phyloP scores from a whole-genome alignment of 495 filamentous ascomycete genomes.

The Amphirosellinia nigrospora region DNA sequence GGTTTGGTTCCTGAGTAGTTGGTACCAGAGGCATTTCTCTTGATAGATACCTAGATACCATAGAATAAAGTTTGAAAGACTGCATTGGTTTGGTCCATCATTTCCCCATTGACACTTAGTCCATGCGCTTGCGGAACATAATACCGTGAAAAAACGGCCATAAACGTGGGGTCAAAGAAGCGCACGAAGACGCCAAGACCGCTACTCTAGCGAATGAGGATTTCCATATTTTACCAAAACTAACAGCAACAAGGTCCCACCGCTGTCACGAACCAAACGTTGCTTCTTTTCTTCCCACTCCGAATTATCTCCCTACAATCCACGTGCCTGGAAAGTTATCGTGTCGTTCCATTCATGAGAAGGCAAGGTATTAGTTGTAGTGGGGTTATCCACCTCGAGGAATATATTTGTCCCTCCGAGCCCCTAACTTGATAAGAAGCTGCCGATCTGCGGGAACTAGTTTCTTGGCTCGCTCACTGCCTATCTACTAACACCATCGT shows the following conservation, averaged over 20 bases:
- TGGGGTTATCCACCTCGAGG: slow-evolving; percentile 37
- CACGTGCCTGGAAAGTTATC: slow-evolving; percentile 29
- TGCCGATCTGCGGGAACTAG: slow-evolving; percentile 29
- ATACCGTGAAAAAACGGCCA: background rate
- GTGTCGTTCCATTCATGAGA: slow-evolving; percentile 32
- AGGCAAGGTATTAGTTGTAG: slow-evolving; percentile 34
- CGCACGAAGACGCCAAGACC: background rate
- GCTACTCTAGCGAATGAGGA: background rate
- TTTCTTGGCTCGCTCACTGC: slow-evolving; percentile 8
- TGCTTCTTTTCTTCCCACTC: background rate
- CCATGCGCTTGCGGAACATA: background rate
- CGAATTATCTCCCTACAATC: background rate
- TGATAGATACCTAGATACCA: slow-evolving; percentile 12
- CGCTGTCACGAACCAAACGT: background rate
- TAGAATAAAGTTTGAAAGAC: slow-evolving; percentile 12
- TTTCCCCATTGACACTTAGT: background rate
- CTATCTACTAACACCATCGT: slow-evolving; percentile 19
- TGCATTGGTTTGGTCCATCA: background rate
- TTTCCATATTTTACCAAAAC: background rate
- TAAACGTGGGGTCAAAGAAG: background rate
- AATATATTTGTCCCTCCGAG: slow-evolving; percentile 44
- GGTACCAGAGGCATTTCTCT: slow-evolving; percentile 25
- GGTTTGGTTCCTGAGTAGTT: slow-evolving; percentile 31
- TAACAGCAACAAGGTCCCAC: slow-evolving; percentile 1
- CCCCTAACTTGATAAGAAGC: slow-evolving; percentile 33